Evolutionary conservation across 2,329 filamentous ascomycete genomes (phyloP), one percentile per base, ranked within the genome.

Genomic region (Herpotrichia juniperi): DNA sequence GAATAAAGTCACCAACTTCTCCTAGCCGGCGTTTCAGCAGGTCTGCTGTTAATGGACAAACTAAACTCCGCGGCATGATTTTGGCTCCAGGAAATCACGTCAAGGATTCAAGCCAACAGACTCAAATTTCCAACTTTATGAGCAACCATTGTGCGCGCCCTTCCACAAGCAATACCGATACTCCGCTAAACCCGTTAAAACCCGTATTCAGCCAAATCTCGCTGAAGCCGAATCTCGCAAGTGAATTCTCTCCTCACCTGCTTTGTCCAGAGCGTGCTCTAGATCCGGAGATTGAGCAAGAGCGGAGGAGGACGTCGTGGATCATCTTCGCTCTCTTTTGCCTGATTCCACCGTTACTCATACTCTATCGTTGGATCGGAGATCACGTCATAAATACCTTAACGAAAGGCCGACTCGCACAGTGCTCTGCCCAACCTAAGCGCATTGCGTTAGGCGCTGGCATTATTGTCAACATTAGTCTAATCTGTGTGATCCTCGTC

Each of bases 331-430:
- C 57, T 1, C 47, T 59, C 1, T 75, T 71, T 50, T 69, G 66
- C 42, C 19, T 74, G 1, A 56, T 75, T 12, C 73, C 73, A 4
- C 68, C 73, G 6, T 57, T 67, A 11, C 67, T 74, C 24, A 58
- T 75, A 24, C 61, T 76, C 21, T 74, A 66, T 50, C 70, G 72
- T n/a, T 63, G 62, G 22, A 56, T 59, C 19, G 65, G 69, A 30
- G 73, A 76, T 51, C 46, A 50, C 1, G 48, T 72, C 39, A 71
- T 76, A 10, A 51, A 54, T 10, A 65, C 55, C 2, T 35, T 66
- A 12, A 71, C 72, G 0, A 56, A 68, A 5, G 73, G 72, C 11
- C 57, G 61, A 3, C 55, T 75, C 19, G 58, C 62, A 6, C 56
- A 66, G n/a, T 72, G 66, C 49, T 59, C 66, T 0, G 42, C 52